Conservation (phyloP, 164 flowering plant species). For the Vitis cinerea region DNA sequence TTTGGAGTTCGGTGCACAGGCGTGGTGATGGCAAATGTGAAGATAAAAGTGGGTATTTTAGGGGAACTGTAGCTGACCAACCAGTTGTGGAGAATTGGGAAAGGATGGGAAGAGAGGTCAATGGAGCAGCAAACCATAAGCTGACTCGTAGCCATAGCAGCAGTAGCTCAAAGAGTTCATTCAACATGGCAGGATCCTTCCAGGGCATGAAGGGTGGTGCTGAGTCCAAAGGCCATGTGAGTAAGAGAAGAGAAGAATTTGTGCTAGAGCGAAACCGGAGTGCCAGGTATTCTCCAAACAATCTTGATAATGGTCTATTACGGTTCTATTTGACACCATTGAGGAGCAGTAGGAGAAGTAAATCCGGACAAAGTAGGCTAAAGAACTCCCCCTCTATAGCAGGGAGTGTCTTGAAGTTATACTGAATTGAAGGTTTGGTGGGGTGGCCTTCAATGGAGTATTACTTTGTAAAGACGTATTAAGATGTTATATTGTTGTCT, state of each 20-base stretch:
- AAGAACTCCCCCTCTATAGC: slow-evolving; percentile 27
- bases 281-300: slow-evolving; percentile 50
- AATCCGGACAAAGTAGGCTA: slow-evolving; percentile 40
- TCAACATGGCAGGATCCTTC: slow-evolving; percentile 19
- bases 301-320: slow-evolving; percentile 64
- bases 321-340: slow-evolving; percentile 85
- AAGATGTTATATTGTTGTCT: slow-evolving; percentile 11
- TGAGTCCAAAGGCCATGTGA: slow-evolving; percentile 25
- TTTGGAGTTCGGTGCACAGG: slow-evolving; percentile 39
- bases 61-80: slow-evolving; percentile 11
- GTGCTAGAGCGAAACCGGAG: slow-evolving; percentile 57
- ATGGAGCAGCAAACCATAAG: slow-evolving; percentile 30
- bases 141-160: slow-evolving; percentile 40
- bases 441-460: slow-evolving; percentile 1
- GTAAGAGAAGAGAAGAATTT: slow-evolving; percentile 45
- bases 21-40: slow-evolving; percentile 18
- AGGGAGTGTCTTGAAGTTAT: slow-evolving; percentile 29
- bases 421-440: slow-evolving; percentile 6
- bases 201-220: slow-evolving; percentile 14
- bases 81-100: slow-evolving; percentile 15
- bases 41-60: slow-evolving; percentile 13
- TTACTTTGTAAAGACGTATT: slow-evolving; percentile 19
- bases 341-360: slow-evolving; percentile 47
- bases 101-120: slow-evolving; percentile 13
- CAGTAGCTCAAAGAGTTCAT: slow-evolving; percentile 31